Evolutionary conservation across 768 basidiomycete species (phyloP).

Genomic region (Omphalotus guepiniiformis): DNA sequence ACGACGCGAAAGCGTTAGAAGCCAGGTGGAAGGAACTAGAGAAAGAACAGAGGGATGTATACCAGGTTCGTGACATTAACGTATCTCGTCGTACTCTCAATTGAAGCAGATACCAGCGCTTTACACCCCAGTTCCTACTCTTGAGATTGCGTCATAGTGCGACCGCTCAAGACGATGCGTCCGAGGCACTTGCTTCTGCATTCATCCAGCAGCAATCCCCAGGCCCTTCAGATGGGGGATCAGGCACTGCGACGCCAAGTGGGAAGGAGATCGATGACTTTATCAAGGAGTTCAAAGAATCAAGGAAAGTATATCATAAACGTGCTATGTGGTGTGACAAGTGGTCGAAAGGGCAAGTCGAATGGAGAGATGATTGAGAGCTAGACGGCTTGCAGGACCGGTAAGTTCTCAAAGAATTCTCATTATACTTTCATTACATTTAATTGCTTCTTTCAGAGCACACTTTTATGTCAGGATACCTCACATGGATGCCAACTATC

Average conservation of each 20-base stretch:
- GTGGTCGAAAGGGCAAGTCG: conserved; percentile 82
- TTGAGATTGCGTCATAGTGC: conserved; percentile 85
- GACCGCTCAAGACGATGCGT: conserved; percentile 85
- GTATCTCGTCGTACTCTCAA: conserved; percentile 1
- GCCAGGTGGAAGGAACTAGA: conserved; percentile 83
- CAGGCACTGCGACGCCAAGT: conserved; percentile 32
- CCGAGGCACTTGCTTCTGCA: conserved; percentile 77
- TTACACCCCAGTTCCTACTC: conserved; percentile 82
- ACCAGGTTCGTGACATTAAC: conserved; percentile 55
- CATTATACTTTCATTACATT: too few relatives aligned
- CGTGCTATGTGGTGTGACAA: conserved; percentile 85
- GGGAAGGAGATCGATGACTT: conserved; percentile 78
- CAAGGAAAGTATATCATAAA: conserved; percentile 90
- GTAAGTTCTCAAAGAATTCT: not conserved
- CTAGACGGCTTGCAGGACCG: too few relatives aligned
- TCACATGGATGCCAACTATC: too few relatives aligned
- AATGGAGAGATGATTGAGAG: conserved; percentile 71
- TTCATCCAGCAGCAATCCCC: conserved; percentile 64
- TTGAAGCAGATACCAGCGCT: conserved; percentile 50
- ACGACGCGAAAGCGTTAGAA: conserved; percentile 80
- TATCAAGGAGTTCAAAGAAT: conserved; percentile 81
- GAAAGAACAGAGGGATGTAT: conserved; percentile 82
- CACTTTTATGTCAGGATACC: too few relatives aligned
- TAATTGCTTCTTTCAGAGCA: too few relatives aligned
- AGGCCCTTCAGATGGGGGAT: conserved; percentile 14